These are phyloP conservation scores for Lachancea waltii DNA, from an alignment of 805 yeast genomes.

Conservation along the genomic window DNA sequence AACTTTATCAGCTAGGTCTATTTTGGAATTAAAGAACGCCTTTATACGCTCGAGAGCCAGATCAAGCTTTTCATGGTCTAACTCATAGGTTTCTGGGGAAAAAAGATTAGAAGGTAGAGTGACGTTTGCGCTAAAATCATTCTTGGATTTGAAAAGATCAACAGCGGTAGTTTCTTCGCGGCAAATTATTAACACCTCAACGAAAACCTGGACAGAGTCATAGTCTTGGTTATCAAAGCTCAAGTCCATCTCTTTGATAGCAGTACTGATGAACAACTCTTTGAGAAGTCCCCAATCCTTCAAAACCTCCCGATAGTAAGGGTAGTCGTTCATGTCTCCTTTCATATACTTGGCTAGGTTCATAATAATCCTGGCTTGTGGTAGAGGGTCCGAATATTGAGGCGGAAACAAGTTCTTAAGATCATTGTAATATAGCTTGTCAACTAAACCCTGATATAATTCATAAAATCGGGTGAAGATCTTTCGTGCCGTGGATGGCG, in stretches of 20 bases:
- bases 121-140: conserved; percentile 28
- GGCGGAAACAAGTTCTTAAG: conserved; percentile 23
- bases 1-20: conserved; percentile 34
- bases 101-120: conserved; percentile 27
- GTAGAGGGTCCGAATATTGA: conserved; percentile 21
- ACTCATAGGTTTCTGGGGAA: conserved; percentile 16
- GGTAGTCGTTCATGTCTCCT: conserved; percentile 18
- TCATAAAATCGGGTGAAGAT: conserved; percentile 15
- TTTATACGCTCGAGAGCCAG: conserved; percentile 24
- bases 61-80: conserved; percentile 21
- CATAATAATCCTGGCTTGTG: conserved; percentile 23
- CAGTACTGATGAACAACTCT: conserved; percentile 67
- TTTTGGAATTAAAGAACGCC: conserved; percentile 32
- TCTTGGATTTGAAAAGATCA: conserved; percentile 37
- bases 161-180: conserved; percentile 35
- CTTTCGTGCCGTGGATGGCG: conserved; percentile 11
- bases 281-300: conserved; percentile 22
- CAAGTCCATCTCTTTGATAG: conserved; percentile 59
- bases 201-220: conserved; percentile 30
- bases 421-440: conserved; percentile 20
- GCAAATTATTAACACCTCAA: conserved; percentile 31
- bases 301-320: conserved; percentile 15
- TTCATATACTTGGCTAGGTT: conserved; percentile 19
- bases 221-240: conserved; percentile 45
- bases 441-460: conserved; percentile 19